Evolutionary conservation across 164 flowering plant species (phyloP).

Genomic region (Taxillus chinensis): DNA sequence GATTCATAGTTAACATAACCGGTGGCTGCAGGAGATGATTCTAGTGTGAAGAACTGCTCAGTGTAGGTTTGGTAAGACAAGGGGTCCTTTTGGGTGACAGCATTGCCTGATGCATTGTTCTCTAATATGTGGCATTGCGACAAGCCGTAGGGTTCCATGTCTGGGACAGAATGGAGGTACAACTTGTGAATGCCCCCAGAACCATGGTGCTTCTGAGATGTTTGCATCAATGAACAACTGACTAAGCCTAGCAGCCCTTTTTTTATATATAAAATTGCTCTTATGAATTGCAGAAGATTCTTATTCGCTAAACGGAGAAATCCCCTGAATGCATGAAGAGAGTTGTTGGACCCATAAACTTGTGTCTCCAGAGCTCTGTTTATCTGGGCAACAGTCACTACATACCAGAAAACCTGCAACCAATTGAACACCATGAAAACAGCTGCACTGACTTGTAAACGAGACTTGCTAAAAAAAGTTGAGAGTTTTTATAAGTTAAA

Average conservation of each 20-base stretch:
- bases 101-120: slow-evolving; percentile 12
- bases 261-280: background rate
- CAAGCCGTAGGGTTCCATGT: slow-evolving; percentile 20
- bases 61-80: slow-evolving; percentile 19
- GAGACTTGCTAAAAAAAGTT: background rate
- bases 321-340: background rate
- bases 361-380: background rate
- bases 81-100: slow-evolving; percentile 17
- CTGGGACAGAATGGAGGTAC: slow-evolving; percentile 26
- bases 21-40: slow-evolving; percentile 28
- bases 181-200: slow-evolving; percentile 20
- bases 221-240: slow-evolving; percentile 29
- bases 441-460: background rate
- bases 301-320: background rate
- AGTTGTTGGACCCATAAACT: too few relatives aligned
- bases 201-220: slow-evolving; percentile 27
- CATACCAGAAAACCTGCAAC: background rate
- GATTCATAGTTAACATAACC: slow-evolving; percentile 23
- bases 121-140: slow-evolving; percentile 25
- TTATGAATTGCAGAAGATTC: background rate
- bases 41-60: slow-evolving; percentile 38
- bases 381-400: background rate
- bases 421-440: background rate
- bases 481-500: too few relatives aligned
- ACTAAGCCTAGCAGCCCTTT: background rate